Evolutionary conservation across 768 basidiomycete species (phyloP), one percentile per base, ranked within the genome.

Genomic region (Leccinum variicolor): DNA sequence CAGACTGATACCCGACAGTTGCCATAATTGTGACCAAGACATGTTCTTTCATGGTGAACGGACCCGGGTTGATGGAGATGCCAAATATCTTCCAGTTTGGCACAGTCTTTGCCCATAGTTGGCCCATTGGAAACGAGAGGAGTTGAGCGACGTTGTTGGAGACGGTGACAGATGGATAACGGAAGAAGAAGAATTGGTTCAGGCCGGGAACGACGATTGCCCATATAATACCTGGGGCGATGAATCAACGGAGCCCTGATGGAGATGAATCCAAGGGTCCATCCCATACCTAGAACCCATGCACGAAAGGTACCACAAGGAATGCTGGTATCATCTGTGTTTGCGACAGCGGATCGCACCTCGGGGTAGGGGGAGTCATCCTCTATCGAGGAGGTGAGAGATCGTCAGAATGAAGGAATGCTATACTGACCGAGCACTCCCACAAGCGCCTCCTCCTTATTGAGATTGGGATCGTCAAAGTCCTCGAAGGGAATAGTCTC

Each of bases 351-450:
- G 3, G 87, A 84, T 51, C 89, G 83, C 23, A 90, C 89, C 71
- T 92, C 91, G 23, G 89, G 88, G 68, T 93, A 93, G 2, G 91
- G 91, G 23, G 89, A 90, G 68, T 92, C 90, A 64, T 92, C 87
- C 69, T 81, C 81, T 76, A 62, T 8, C 23, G 17, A 10, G 3
- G 7, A 2, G 6, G 36, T 66, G 28, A 62, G 61, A 36, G 57
- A 75, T 73, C 0, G 28, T 39, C 11, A 9, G 31, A 46, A 60
- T 25, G 23, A 31, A 14, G 21, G 33, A n/a, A 23, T 1, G 10
- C 34, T 5, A 26, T 29, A 34, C 59, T 25, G 21, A 74, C 71
- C 72, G 1, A 70, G 63, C n/a, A 62, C 46, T 5, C 72, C 71
- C 25, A 54, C 58, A 15, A 72, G 51, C 6, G 70, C 62, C 6